Conservation (phyloP, 305 asterid genomes). For the Solanum hybrid region DNA sequence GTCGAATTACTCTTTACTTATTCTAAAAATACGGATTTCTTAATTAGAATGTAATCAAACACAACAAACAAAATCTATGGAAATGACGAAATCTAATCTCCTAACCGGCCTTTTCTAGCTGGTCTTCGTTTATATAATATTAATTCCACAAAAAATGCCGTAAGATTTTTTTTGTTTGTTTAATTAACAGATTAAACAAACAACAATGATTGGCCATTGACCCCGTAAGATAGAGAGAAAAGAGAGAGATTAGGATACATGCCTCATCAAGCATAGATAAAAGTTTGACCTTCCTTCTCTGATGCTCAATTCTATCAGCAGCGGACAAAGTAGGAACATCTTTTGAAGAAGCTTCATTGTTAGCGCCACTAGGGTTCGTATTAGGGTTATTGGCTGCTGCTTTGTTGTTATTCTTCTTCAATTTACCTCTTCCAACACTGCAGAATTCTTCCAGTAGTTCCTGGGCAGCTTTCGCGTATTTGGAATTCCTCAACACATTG, state of each 20-base stretch:
- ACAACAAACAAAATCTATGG: neutral
- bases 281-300: conserved; percentile 88
- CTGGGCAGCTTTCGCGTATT: conserved; percentile 77
- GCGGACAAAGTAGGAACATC: conserved; percentile 61
- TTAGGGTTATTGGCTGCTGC: conserved; percentile 30
- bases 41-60: neutral
- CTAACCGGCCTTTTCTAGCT: conserved; percentile 31
- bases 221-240: neutral
- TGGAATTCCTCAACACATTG: conserved; percentile 57
- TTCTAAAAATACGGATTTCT: neutral
- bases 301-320: conserved; percentile 84
- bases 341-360: conserved; percentile 22
- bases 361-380: conserved; percentile 14
- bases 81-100: conserved; percentile 8
- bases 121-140: conserved; percentile 6
- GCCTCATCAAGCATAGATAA: conserved; percentile 84
- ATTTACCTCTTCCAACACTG: conserved; percentile 78
- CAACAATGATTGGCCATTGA: conserved; percentile 27
- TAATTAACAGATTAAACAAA: conserved; percentile 24
- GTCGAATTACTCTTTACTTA: neutral
- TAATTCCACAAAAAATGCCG: conserved; percentile 20
- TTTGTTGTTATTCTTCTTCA: conserved; percentile 29
- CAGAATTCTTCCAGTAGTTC: conserved; percentile 88
- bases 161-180: neutral
- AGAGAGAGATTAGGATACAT: conserved; percentile 25